Base-by-base conservation (phyloP, 495 filamentous ascomycete species). In the Hypoxylon crocopeplum region DNA sequence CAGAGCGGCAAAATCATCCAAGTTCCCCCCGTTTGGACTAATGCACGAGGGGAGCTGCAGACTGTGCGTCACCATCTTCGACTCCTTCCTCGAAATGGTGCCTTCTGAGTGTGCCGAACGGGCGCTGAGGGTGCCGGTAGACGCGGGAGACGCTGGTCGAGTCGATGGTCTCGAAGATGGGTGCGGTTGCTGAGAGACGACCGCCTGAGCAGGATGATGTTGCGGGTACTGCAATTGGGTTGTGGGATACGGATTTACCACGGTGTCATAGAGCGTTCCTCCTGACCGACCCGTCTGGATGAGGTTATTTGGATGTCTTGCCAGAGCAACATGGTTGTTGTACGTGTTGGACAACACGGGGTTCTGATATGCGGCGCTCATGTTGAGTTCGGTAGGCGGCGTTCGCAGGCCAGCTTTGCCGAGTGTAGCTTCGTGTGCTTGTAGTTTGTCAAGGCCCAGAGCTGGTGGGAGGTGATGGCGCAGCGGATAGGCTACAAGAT, bases 1-100 rank as follows among this genome's bases (percentile, higher is more conserved):
- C 80, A 90, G 84, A 25, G 91, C 89, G 34, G 90, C 89, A 70
- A 96, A 93, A 59, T 93, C 89, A 2, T 89, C 82, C 64, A 96
- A 64, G 67, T 79, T 91, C 3, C 88, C 88, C 36, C 88, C 87
- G 60, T 79, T 86, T 10, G 85, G 73, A 56, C 86, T 92, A 61
- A 96, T 92, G 15, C 89, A 84, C 13, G 78, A 64, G 4, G 91
- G 91, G 15, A 94, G 85, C 53, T 86, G 81, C 27, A 92, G 74
- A 68, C 84, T 88, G 22, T 88, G 83, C 19, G 74, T 72, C 2
- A 83, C 82, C 61, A 84, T 75, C 16, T 75, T 79, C 30, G 72
- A 62, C 40, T 77, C 77, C 37, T 68, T 71, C 33, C 64, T 54
- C 19, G 67, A 59, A 13, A 64, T 46, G 29, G 57, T 66, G 29